Conservation (phyloP, 768 basidiomycete species). For the Tephrocybe sp. region DNA sequence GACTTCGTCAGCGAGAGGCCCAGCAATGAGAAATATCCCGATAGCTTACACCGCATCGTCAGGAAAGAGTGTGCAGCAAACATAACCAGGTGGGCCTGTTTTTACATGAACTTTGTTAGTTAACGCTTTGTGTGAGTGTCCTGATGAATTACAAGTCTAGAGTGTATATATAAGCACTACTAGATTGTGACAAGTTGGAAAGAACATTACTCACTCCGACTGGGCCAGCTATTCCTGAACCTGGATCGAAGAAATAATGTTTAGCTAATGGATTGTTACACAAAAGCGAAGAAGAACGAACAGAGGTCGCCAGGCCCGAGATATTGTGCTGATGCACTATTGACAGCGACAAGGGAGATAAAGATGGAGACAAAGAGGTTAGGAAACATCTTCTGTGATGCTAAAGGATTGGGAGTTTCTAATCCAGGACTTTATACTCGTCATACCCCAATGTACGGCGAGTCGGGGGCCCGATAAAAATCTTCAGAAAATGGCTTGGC, state of each 20-base stretch:
- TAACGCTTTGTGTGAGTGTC: neutral
- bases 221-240: constrained; percentile 11
- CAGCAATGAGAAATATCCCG: neutral
- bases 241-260: neutral
- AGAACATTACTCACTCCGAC: constrained; percentile 16
- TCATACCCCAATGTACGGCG: too few relatives aligned
- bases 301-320: constrained; percentile 7
- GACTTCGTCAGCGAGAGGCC: too few relatives aligned
- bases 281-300: neutral
- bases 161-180: too few relatives aligned
- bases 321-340: neutral
- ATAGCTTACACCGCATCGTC: constrained; percentile 5
- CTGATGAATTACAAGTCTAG: constrained; percentile 2
- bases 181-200: too few relatives aligned
- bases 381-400: neutral
- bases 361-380: neutral
- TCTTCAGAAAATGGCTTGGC: too few relatives aligned
- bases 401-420: too few relatives aligned
- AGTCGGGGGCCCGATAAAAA: too few relatives aligned
- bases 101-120: neutral
- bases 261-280: neutral
- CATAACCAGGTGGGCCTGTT: neutral
- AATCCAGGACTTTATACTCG: too few relatives aligned
- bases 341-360: neutral
- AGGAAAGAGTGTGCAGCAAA: constrained; percentile 8